These are phyloP conservation scores for Boletus patriciae DNA, from an alignment of 768 basidiomycete genomes.

Conservation along the genomic window DNA sequence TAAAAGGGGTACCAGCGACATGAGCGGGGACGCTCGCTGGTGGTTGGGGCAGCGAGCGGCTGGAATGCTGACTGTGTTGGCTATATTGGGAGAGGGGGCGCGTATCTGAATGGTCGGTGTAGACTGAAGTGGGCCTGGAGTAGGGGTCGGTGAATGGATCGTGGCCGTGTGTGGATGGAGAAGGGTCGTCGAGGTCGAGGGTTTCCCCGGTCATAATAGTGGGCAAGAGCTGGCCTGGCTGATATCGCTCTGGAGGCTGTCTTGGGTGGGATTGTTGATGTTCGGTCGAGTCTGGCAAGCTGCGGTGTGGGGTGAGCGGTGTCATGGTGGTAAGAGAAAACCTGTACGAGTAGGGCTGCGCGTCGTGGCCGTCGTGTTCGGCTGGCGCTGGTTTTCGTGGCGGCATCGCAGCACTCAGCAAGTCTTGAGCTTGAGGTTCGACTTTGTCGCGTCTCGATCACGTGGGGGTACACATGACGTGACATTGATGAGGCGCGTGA, in stretches of 20 bases:
- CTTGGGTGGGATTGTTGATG: slow-evolving; percentile 1
- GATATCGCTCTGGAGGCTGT: slow-evolving; percentile 42
- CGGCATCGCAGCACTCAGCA: slow-evolving; percentile 11
- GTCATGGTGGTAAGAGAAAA: background rate
- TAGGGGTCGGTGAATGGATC: slow-evolving; percentile 32
- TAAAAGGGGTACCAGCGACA: slow-evolving; percentile 28
- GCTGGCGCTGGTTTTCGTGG: slow-evolving; percentile 25
- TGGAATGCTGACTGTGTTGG: slow-evolving; percentile 39
- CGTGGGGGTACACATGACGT: slow-evolving; percentile 16
- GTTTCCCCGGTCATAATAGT: slow-evolving; percentile 69
- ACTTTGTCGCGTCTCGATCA: slow-evolving; percentile 17
- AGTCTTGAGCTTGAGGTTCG: too few species aligned
- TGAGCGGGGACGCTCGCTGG: slow-evolving; percentile 16
- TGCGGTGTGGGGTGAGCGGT: slow-evolving; percentile 3
- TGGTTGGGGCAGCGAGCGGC: slow-evolving; percentile 28
- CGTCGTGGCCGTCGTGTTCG: slow-evolving; percentile 1
- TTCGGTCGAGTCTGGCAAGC: slow-evolving; percentile 10
- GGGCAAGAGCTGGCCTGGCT: slow-evolving; percentile 59
- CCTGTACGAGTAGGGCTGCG: slow-evolving; percentile 8
- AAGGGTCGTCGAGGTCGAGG: slow-evolving; percentile 46
- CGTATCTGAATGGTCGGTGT: slow-evolving; percentile 29
- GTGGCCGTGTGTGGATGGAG: slow-evolving; percentile 30
- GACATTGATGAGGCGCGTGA: slow-evolving; percentile 24
- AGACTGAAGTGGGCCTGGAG: slow-evolving; percentile 28
- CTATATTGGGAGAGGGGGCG: slow-evolving; percentile 37